Conservation (phyloP, 2,329 filamentous ascomycete genomes). For the Stagonosporopsis chrysanthemi region DNA sequence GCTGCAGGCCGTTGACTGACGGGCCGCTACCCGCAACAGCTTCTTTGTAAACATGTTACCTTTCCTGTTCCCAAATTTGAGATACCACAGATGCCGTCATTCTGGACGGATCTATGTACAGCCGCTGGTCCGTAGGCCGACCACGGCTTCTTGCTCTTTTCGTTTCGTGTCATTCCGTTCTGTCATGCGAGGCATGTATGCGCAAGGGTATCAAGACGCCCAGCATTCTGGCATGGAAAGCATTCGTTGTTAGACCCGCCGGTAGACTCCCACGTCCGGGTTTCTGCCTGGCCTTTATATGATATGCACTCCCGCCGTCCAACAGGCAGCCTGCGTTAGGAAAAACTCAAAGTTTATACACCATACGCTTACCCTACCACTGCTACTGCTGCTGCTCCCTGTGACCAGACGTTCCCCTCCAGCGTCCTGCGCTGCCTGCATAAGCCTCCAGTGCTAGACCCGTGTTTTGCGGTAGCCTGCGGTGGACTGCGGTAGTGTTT, state of each 20-base stretch:
- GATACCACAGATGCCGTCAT: conserved; percentile 9
- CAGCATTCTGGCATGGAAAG: background rate
- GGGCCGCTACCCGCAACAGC: background rate
- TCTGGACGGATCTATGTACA: background rate
- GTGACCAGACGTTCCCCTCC: too few species aligned
- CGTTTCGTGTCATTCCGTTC: background rate
- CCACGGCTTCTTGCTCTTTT: background rate
- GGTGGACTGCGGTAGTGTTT: conserved; percentile 4
- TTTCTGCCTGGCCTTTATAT: background rate
- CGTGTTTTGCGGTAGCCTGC: background rate
- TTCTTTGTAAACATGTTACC: background rate
- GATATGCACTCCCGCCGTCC: background rate
- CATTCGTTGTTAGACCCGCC: conserved; percentile 2
- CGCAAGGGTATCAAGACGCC: background rate
- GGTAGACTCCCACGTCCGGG: background rate
- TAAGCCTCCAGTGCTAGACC: conserved; percentile 1
- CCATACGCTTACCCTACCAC: background rate
- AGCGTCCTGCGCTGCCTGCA: background rate
- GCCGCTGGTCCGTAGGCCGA: background rate
- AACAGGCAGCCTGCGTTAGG: background rate
- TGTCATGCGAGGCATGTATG: background rate
- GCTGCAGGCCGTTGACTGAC: background rate
- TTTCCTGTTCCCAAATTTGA: conserved; percentile 8
- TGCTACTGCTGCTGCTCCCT: background rate
- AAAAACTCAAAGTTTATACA: conserved; percentile 3